phyloP scores from a whole-genome alignment of 805 yeast genomes.

The Diddensiella transvaalensis region DNA sequence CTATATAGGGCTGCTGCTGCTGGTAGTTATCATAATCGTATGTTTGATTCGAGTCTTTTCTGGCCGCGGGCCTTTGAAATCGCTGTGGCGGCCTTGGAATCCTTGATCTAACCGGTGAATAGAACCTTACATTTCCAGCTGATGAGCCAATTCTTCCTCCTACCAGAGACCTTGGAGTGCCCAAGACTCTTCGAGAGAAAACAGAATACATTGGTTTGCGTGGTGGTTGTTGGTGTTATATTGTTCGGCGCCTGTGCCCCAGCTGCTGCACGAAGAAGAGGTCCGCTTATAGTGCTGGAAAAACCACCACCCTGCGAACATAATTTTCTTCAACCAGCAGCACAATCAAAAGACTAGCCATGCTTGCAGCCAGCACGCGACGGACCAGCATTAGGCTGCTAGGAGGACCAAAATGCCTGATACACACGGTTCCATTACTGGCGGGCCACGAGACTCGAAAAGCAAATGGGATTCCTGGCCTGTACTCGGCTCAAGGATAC shows the following conservation, averaged over 20 bases:
- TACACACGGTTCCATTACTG: constrained; percentile 66
- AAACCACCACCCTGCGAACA: no score
- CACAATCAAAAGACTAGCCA: no score
- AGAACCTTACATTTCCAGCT: constrained; percentile 11
- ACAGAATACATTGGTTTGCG: no score
- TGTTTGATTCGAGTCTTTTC: background rate
- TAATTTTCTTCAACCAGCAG: no score
- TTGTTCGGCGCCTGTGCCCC: no score
- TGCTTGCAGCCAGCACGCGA: no score
- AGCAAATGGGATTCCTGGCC: constrained; percentile 55
- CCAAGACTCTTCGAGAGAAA: no score
- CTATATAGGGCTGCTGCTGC: background rate
- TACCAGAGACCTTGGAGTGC: no score
- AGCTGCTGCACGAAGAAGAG: no score
- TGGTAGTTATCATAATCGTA: background rate
- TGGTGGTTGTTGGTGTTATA: no score
- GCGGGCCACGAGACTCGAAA: constrained; percentile 39
- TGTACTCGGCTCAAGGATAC: constrained; percentile 64
- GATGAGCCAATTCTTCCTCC: no score
- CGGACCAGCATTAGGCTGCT: background rate
- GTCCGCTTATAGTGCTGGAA: no score
- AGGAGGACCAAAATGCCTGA: constrained; percentile 12
- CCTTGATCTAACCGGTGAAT: constrained; percentile 20
- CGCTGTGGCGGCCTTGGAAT: constrained; percentile 17
- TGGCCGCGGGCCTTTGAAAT: background rate